phyloP scores from a whole-genome alignment of 2,329 filamentous ascomycete genomes.

The Pseudopithomyces maydicus region DNA sequence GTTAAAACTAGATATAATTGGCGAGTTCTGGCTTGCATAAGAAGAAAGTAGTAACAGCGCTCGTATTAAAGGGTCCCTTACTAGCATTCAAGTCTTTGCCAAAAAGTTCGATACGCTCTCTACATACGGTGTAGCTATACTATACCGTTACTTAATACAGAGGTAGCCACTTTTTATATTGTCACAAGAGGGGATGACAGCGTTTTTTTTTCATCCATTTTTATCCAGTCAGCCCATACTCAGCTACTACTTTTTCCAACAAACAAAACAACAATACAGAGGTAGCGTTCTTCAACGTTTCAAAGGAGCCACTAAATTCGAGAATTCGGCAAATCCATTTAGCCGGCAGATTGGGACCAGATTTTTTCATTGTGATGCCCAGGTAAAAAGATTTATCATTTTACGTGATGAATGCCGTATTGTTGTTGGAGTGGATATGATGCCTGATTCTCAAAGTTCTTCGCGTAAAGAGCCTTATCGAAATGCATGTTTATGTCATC shows the following conservation, averaged over 20 bases:
- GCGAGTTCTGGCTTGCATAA: background rate
- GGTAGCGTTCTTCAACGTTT: background rate
- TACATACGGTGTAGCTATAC: background rate
- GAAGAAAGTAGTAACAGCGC: background rate
- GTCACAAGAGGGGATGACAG: too few relatives aligned
- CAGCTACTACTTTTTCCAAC: too few relatives aligned
- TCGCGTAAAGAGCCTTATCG: too few relatives aligned
- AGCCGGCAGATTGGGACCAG: background rate
- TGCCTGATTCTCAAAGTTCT: too few relatives aligned
- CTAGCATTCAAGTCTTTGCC: background rate
- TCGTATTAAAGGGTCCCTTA: background rate
- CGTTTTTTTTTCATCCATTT: too few relatives aligned
- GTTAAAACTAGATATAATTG: background rate
- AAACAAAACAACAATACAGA: too few relatives aligned
- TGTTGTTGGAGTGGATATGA: background rate
- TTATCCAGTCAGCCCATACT: too few relatives aligned
- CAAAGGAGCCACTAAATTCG: background rate
- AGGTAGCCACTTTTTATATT: too few relatives aligned
- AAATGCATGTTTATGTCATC: too few relatives aligned
- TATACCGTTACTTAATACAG: background rate
- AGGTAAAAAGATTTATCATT: background rate
- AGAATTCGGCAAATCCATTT: background rate
- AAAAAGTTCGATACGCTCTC: background rate
- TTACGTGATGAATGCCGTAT: background rate
- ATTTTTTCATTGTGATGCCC: background rate